Evolutionary conservation across 78 protist genomes (phyloP), one percentile per base, ranked within the genome.

Genomic region (Emiliania huxleyi): DNA sequence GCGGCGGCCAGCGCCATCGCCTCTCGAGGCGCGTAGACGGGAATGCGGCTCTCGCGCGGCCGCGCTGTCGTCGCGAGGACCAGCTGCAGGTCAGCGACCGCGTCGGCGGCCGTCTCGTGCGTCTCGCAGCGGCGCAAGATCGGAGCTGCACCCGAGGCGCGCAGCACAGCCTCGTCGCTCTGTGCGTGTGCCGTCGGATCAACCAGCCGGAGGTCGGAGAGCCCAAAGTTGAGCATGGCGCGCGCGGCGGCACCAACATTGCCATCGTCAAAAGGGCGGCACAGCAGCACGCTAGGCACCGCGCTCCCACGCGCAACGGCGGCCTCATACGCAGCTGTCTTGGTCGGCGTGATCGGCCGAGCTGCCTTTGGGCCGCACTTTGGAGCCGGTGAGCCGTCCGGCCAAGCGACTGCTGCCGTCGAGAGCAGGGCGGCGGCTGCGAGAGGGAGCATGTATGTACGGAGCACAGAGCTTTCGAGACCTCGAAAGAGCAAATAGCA

Each of bases 31-130:
- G 26, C 5, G 87, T 21, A 48, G 33, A 37, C 87, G 48, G 87
- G 87, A 19, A 37, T 15, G 44, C 33, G 26, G 33, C 4, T 18
- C 21, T 77, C 87, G 35, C 87, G 87, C 23, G 45, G 19, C 29
- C 87, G 44, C 48, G 87, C 87, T 22, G 87, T 77, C 87, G 87
- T 77, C 21, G 87, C 87, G 48, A 42, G 49, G 37, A 77, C 87
- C 18, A 42, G 48, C 33, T 25, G 38, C 49, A 21, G 2, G 87
- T 77, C 87, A 11, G 33, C 49, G 21, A 29, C 12, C 48, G 87
- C 87, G 23, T 38, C 87, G 44, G 33, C 37, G 48, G 42, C 23
- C n/a, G 23, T 2, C 48, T 25, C 46, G 49, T 12, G 42, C 11
- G 8, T 11, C 49, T 2, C 19, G 19, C 48, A 46, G 35, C 19